Base-by-base conservation (phyloP, 1,284 basidiomycete genomes). In the Heterobasidion occidentale region DNA sequence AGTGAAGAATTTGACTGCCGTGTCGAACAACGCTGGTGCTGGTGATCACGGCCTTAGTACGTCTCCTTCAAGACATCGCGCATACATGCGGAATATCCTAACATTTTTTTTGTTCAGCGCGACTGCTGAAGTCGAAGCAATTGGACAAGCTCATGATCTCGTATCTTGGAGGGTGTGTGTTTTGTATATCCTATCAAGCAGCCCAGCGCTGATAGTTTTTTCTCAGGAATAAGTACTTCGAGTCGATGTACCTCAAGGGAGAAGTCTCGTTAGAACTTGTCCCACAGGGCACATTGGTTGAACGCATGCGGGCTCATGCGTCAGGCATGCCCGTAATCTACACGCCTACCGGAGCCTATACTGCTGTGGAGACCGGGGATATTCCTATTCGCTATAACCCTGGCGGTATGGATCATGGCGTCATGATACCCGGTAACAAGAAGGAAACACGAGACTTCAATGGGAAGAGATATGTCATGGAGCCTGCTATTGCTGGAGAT, bases 241-340 rank as follows among this genome's bases (percentile, higher is more conserved):
- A 90, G 69, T 67, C 76, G 34, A 76, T 84, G 58, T 96, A 93
- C 71, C 81, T 95, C 55, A 75, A 79, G n/a, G 93, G 93, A 55
- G 76, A 90, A 58, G 83, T 95, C 61, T 81, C 87, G 1, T 73
- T 96, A 55, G 93, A 96, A 70, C 84, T 96, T 20, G 88, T 88
- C 46, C 93, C 93, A 7, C 93, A 96, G 72, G 93, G 84, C 15
- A 94, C 92, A 6, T 83, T 98, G 51, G 88, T 91, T 34, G 95
- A 98, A 68, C 86, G 94, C 61, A 80, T 96, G 62, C 85, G 94
- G 47, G 89, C 94, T 7, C 92, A 93, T 61, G 95, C 90, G 7
- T 90, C 92, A 38, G 95, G 95, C 58, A 95, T 97, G 64, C 95
- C 95, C 14, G 94, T 90, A 12, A 91, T 98, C 77, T 97, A 82